phyloP scores from a whole-genome alignment of 1,139 yeast species.

The Sugiyamaella neomexicana region DNA sequence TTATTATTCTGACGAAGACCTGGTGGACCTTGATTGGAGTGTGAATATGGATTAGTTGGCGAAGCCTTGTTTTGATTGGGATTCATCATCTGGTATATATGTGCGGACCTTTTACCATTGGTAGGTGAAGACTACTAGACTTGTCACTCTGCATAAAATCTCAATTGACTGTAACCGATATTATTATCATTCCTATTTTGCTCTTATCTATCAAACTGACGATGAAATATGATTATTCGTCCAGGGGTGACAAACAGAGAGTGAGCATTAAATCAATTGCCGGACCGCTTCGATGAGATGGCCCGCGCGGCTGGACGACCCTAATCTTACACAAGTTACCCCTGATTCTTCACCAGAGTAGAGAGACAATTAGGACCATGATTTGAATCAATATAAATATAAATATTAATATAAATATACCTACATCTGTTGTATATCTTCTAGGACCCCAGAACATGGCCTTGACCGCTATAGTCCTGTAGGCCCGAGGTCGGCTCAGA shows the following conservation, averaged over 20 bases:
- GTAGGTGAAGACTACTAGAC: too few relatives aligned
- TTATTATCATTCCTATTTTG: too few relatives aligned
- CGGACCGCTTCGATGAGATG: too few relatives aligned
- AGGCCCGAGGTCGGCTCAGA: slow-evolving; percentile 9
- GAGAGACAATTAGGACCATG: background rate
- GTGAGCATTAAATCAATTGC: background rate
- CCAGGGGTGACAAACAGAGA: background rate
- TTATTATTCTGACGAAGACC: background rate
- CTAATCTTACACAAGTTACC: slow-evolving; percentile 2
- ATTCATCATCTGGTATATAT: background rate
- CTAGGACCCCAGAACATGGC: slow-evolving; percentile 15
- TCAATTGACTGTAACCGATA: too few relatives aligned
- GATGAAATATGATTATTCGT: background rate
- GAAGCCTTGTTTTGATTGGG: slow-evolving; percentile 3
- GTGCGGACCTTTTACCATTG: too few relatives aligned
- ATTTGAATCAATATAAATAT: too few relatives aligned
- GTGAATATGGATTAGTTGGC: background rate
- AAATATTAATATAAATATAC: slow-evolving; percentile 4
- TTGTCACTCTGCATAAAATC: too few relatives aligned
- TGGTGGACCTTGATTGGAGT: background rate
- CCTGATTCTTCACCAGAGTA: slow-evolving; percentile 6
- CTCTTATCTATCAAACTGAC: background rate
- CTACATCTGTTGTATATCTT: slow-evolving; percentile 1
- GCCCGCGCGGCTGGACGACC: slow-evolving; percentile 5
- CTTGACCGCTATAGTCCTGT: slow-evolving; percentile 12